Percentiles rank a stretch among this genome's conserved stretches.
These are phyloP conservation scores for Solanum tarijense DNA, from an alignment of 257 asterid species.

Conservation along the genomic window DNA sequence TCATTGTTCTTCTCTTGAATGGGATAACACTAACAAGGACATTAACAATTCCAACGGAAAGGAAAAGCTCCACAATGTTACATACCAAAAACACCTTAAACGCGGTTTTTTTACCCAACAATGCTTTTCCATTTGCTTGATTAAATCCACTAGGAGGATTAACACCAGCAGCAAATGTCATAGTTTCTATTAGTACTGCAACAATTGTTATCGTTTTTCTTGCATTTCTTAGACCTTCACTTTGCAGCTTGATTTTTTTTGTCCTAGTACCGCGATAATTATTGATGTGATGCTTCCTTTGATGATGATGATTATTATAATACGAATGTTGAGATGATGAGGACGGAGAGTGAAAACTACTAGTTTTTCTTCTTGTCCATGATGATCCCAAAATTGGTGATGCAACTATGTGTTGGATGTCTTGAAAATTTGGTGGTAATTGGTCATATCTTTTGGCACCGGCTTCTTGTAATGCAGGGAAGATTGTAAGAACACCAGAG, in stretches of 20 bases:
- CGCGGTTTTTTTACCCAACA: slow-evolving; percentile 9
- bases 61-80: slow-evolving; percentile 34
- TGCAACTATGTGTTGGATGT: background rate
- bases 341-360: background rate
- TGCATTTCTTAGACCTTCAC: no score
- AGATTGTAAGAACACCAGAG: slow-evolving; percentile 28
- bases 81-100: slow-evolving; percentile 38
- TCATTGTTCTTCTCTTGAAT: no score
- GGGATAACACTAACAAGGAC: background rate
- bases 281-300: background rate
- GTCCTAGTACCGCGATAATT: no score
- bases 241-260: no score
- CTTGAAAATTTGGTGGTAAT: slow-evolving; percentile 11
- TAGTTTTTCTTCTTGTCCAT: background rate
- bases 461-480: slow-evolving; percentile 28
- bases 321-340: background rate
- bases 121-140: slow-evolving; percentile 9
- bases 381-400: background rate
- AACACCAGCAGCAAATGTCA: no score
- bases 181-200: no score
- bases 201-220: no score
- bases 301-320: background rate
- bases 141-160: no score
- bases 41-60: slow-evolving; percentile 36
- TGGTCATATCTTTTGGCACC: background rate